These are phyloP conservation scores for Sanghuangporus sanghuang DNA, from an alignment of 1,284 basidiomycete species.

Conservation along the genomic window DNA sequence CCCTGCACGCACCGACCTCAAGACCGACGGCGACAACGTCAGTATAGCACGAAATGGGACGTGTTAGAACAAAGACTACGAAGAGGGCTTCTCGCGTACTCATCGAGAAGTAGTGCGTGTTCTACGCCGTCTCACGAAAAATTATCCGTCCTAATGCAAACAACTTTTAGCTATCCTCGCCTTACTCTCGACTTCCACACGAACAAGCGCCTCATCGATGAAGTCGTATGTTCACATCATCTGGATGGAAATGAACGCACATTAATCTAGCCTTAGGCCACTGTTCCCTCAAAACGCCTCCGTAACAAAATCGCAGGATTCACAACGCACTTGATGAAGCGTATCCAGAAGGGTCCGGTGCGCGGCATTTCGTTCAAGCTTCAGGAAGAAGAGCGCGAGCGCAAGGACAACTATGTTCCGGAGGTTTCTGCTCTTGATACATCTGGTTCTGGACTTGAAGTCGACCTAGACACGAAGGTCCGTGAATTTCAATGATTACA, in stretches of 20 bases:
- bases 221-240: constrained; percentile 66
- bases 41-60: constrained; percentile 73
- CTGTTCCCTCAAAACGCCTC: constrained; percentile 97
- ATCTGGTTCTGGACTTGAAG: constrained; percentile 67
- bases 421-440: constrained; percentile 93
- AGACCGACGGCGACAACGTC: constrained; percentile 1
- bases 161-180: constrained; percentile 73
- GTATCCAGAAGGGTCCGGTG: constrained; percentile 98
- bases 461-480: constrained; percentile 91
- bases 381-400: constrained; percentile 99
- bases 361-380: constrained; percentile 99
- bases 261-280: constrained; percentile 51
- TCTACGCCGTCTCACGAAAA: constrained; percentile 5
- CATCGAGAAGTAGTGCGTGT: constrained; percentile 97
- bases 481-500: constrained; percentile 25
- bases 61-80: constrained; percentile 99
- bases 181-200: constrained; percentile 98
- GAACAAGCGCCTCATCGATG: constrained; percentile 99
- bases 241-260: neutral
- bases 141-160: neutral
- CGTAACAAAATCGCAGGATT: constrained; percentile 99
- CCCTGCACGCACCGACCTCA: no score
- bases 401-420: constrained; percentile 98
- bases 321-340: constrained; percentile 99
- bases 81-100: constrained; percentile 99